Evolutionary conservation across 352 stramenopile species (phyloP).

Genomic region (Vaucheria bursata): DNA sequence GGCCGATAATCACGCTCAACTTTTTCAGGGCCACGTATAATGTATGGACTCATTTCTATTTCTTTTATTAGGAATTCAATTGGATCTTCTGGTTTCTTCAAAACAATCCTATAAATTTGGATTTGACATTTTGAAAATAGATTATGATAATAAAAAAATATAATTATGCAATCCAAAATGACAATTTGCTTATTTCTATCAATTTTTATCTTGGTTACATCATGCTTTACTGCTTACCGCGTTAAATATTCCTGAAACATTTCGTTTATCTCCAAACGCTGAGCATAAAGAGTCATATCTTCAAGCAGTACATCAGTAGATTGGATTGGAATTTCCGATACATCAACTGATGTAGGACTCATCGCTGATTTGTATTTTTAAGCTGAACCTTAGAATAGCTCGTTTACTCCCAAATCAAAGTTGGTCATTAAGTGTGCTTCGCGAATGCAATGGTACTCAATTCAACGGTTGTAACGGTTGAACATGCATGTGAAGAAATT

Average conservation of each 20-base stretch:
- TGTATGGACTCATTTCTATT: conserved; percentile 24
- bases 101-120: conserved; percentile 15
- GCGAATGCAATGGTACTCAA: too few relatives aligned
- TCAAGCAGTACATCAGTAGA: conserved; percentile 41
- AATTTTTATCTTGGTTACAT: not conserved
- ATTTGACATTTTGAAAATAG: not conserved
- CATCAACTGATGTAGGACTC: too few relatives aligned
- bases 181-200: not conserved
- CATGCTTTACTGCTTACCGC: conserved; percentile 13
- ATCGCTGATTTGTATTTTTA: too few relatives aligned
- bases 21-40: conserved; percentile 3
- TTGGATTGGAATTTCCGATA: conserved; percentile 16
- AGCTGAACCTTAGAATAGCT: too few relatives aligned
- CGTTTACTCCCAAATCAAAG: too few relatives aligned
- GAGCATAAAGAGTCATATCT: conserved; percentile 39
- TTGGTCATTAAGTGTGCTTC: too few relatives aligned
- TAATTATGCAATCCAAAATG: not conserved
- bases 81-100: conserved; percentile 39
- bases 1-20: conserved; percentile 5
- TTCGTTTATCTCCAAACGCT: conserved; percentile 32
- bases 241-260: conserved; percentile 45
- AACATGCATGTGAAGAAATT: too few relatives aligned
- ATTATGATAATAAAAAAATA: not conserved
- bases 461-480: too few relatives aligned
- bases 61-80: conserved; percentile 33